These are phyloP conservation scores for Tetrahymena elliotti DNA, from an alignment of 73 alveolate genomes.

Conservation along the genomic window DNA sequence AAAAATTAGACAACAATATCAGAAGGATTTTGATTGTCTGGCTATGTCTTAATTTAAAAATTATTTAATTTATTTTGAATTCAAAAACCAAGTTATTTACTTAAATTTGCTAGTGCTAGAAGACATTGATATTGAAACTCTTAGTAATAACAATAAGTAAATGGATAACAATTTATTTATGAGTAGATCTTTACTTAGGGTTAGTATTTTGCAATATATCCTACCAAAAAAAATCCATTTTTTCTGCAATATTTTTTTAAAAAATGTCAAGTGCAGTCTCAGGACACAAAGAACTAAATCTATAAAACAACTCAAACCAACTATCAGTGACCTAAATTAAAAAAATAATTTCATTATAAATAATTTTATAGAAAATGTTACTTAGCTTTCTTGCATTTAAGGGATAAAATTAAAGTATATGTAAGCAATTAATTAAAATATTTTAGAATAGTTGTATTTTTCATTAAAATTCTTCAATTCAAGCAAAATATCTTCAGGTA, in stretches of 20 bases:
- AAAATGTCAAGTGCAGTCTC: neutral
- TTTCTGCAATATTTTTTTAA: neutral
- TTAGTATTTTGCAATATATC: neutral
- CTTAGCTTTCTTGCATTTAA: neutral
- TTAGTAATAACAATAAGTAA: neutral
- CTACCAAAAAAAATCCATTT: neutral
- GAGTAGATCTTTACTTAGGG: neutral
- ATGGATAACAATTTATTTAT: neutral
- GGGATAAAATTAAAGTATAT: neutral
- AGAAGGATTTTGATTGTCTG: neutral
- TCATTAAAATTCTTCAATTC: neutral
- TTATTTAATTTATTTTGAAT: neutral
- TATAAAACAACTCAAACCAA: neutral
- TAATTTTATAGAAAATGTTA: neutral
- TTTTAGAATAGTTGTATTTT: neutral
- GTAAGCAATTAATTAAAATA: neutral
- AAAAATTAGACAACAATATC: neutral
- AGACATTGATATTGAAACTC: neutral
- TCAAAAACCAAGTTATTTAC: neutral
- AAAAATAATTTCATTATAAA: neutral
- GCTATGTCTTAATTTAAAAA: neutral
- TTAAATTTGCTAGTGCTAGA: neutral
- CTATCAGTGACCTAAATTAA: neutral
- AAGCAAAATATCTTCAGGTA: neutral
- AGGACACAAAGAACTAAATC: neutral